These are phyloP conservation scores for Verticillium tricorpus DNA, from an alignment of 2,329 filamentous ascomycete genomes.

Conservation along the genomic window DNA sequence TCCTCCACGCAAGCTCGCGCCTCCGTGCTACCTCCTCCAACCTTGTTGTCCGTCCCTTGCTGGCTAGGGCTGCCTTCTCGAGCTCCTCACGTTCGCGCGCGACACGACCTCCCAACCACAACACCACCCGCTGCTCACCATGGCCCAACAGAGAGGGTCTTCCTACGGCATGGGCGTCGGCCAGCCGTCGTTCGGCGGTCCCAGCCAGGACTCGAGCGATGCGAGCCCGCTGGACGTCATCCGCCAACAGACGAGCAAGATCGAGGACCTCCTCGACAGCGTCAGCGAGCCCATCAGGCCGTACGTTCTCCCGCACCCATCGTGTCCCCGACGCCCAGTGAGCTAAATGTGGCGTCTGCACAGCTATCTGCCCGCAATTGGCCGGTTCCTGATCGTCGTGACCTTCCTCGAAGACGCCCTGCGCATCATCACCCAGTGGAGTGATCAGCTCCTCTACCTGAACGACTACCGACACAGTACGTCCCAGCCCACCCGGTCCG, in stretches of 20 bases:
- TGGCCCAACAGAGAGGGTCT: slow-evolving; percentile 15
- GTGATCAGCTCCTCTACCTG: slow-evolving; percentile 87
- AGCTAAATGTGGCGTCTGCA: slow-evolving; percentile 8
- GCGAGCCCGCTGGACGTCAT: slow-evolving; percentile 82
- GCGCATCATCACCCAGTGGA: slow-evolving; percentile 96
- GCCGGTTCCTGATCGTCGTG: slow-evolving; percentile 94
- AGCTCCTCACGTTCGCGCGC: not conserved
- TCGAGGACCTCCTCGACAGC: slow-evolving; percentile 88
- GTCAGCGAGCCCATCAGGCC: slow-evolving; percentile 90
- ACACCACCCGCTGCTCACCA: not conserved
- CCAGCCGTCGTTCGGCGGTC: slow-evolving; percentile 11
- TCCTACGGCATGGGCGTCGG: slow-evolving; percentile 14
- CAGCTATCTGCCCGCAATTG: slow-evolving; percentile 91
- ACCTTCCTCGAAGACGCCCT: slow-evolving; percentile 97
- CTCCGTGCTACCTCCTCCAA: not conserved
- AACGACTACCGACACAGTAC: slow-evolving; percentile 90
- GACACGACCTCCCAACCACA: not conserved
- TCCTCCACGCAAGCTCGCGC: not conserved
- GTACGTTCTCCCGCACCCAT: slow-evolving; percentile 50
- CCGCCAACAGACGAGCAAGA: slow-evolving; percentile 93
- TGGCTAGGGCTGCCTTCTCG: not conserved
- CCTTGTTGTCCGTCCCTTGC: not conserved
- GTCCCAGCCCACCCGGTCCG: slow-evolving; percentile 25
- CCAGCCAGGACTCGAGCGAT: slow-evolving; percentile 32
- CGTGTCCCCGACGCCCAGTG: not conserved